phyloP scores from a whole-genome alignment of 176 grass and related monocot genomes.

The Themeda triandra region DNA sequence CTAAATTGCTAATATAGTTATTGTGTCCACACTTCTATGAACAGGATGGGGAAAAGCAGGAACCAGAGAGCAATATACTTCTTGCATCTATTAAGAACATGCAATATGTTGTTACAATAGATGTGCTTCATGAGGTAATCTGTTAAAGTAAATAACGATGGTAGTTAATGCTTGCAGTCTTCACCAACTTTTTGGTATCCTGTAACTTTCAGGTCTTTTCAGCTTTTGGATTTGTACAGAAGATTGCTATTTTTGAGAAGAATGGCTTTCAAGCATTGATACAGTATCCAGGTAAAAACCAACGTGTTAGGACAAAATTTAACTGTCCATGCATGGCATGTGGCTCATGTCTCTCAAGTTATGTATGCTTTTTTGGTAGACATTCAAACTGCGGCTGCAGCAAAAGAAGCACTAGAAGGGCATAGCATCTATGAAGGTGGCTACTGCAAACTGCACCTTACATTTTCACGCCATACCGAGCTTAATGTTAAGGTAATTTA shows the following conservation, averaged over 20 bases:
- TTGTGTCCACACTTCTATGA: conserved; percentile 16
- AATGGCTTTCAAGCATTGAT: conserved; percentile 88
- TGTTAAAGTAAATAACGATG: conserved; percentile 10
- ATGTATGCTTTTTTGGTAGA: conserved; percentile 49
- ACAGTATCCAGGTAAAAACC: conserved; percentile 73
- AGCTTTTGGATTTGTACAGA: conserved; percentile 93
- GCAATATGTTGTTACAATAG: conserved; percentile 96
- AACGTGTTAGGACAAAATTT: background rate
- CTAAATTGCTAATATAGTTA: conserved; percentile 26
- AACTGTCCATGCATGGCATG: background rate
- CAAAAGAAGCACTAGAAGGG: conserved; percentile 71
- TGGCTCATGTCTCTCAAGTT: background rate
- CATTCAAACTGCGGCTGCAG: conserved; percentile 59
- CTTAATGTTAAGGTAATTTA: conserved; percentile 78
- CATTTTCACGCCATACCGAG: conserved; percentile 75
- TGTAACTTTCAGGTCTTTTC: conserved; percentile 76
- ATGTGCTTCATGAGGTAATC: conserved; percentile 91
- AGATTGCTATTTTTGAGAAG: conserved; percentile 97
- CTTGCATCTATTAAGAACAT: conserved; percentile 96
- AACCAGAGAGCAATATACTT: conserved; percentile 90
- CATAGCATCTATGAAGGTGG: conserved; percentile 85
- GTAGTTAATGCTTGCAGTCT: background rate
- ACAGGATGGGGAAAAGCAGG: conserved; percentile 73
- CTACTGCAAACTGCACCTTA: conserved; percentile 79
- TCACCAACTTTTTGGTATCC: background rate